Conservation (phyloP, 192 early-diverging fungal genomes). For the Coemansia sp. region DNA sequence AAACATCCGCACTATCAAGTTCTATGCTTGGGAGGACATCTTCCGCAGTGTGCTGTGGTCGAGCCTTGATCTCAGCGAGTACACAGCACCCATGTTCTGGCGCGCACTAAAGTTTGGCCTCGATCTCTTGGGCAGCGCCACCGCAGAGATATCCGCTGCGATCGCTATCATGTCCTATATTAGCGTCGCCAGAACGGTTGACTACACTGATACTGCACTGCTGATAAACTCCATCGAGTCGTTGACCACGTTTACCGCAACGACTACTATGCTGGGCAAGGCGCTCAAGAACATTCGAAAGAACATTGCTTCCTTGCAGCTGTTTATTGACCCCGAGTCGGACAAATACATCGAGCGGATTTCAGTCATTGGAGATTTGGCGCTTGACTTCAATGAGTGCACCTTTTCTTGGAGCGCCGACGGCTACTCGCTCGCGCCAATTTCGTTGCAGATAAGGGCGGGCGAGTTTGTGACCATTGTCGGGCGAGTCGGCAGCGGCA, state of each 20-base stretch:
- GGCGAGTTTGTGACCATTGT: slow-evolving; percentile 80
- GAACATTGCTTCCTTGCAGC: background rate
- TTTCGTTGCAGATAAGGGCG: slow-evolving; percentile 61
- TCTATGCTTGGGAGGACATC: slow-evolving; percentile 63
- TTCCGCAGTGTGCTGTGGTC: slow-evolving; percentile 1
- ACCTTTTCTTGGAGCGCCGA: slow-evolving; percentile 28
- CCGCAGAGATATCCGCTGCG: slow-evolving; percentile 60
- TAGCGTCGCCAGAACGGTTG: slow-evolving; percentile 17
- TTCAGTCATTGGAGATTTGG: background rate
- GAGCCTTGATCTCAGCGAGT: slow-evolving; percentile 4
- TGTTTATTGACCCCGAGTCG: background rate
- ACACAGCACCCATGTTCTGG: slow-evolving; percentile 30
- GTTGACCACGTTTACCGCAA: slow-evolving; percentile 10
- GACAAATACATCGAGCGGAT: background rate
- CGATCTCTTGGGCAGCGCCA: slow-evolving; percentile 28
- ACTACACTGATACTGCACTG: slow-evolving; percentile 14
- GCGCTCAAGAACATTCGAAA: background rate
- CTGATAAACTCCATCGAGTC: slow-evolving; percentile 27
- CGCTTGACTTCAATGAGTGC: slow-evolving; percentile 20
- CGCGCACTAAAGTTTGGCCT: slow-evolving; percentile 11
- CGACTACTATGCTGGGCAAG: background rate
- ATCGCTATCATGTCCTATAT: slow-evolving; percentile 63
- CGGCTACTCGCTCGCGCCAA: slow-evolving; percentile 60
- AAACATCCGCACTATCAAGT: slow-evolving; percentile 68
- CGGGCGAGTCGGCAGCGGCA: slow-evolving; percentile 82